Conservation (phyloP, 192 early-diverging fungal genomes). For the Entomortierella beljakovae region DNA sequence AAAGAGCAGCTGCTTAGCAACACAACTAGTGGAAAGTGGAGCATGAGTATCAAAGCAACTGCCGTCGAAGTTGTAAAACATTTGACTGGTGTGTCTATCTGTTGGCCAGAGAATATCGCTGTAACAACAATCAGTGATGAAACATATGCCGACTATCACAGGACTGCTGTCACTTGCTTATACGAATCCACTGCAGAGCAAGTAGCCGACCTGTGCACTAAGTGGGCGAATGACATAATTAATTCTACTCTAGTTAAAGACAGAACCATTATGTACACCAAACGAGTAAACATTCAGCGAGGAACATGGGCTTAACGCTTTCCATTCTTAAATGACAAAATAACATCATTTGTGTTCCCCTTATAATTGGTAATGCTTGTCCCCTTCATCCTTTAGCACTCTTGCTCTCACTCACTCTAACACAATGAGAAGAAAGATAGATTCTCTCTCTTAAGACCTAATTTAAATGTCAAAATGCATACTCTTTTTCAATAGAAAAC, state of each 20-base stretch:
- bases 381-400: too few species aligned
- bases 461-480: too few species aligned
- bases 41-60: background rate
- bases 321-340: too few species aligned
- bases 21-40: slow-evolving; percentile 10
- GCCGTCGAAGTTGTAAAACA: slow-evolving; percentile 8
- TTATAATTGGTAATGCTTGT: too few species aligned
- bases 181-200: background rate
- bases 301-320: slow-evolving; percentile 7
- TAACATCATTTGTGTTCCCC: too few species aligned
- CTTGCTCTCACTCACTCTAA: too few species aligned
- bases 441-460: too few species aligned
- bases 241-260: slow-evolving; percentile 9
- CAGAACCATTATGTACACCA: slow-evolving; percentile 6
- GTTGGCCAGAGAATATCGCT: slow-evolving; percentile 8
- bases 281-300: slow-evolving; percentile 3
- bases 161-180: background rate
- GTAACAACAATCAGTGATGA: slow-evolving; percentile 4
- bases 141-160: slow-evolving; percentile 7
- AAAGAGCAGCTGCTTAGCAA: slow-evolving; percentile 1
- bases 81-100: slow-evolving; percentile 9
- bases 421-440: too few species aligned
- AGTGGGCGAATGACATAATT: slow-evolving; percentile 13
- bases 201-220: background rate
- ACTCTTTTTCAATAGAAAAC: too few species aligned